Base-by-base conservation (phyloP, 2,329 filamentous ascomycete species). In the Cryphonectria nitschkei region DNA sequence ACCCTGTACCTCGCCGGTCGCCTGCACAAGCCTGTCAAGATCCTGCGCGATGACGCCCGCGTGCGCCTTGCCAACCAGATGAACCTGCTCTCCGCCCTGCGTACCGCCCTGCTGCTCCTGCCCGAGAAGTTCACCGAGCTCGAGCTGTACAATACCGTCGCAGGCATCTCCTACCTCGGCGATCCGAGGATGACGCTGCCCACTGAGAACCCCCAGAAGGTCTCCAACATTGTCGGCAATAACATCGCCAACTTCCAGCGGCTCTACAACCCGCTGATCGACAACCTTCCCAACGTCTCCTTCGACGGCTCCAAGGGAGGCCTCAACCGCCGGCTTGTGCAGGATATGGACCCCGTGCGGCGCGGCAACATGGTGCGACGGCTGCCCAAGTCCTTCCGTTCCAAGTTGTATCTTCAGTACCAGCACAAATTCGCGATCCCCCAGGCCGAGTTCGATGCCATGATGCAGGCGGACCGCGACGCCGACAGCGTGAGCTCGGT, bases 11-110 rank as follows among this genome's bases (percentile, higher is more conserved):
- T 99, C n/a, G 96, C 97, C 7, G 96, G 96, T 4, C 92, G 96
- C 46, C 86, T 99, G 67, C 96, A 99, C 74, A 99, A 99, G 80
- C 96, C 96, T 1, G 96, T 97, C 81, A 98, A 99, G 84, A 98
- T 99, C 75, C 87, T 99, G 26, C 92, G 95, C 66, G 96, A 99
- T 79, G 93, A 99, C 77, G 93, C 96, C 0, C 91, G 91, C 65
- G 94, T 99, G 56, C 93, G 96, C 43, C 88, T 98, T 43, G 94
- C 95, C 5, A 98, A 99, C 80, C 96, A 99, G 81, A 92, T 97
- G 80, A 99, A 99, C 79, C 87, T 99, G 26, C 88, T 98, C 60
- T 95, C 95, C 11, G 97, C 97, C 2, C 86, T 98, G 6, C 93
- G 96, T 70, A 95, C 95, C 3, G 94, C 96, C 0, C 87, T 99